Evolutionary conservation across 2,329 filamentous ascomycete genomes (phyloP), one percentile per base, ranked within the genome.

Genomic region (Xylariaceae sp.): DNA sequence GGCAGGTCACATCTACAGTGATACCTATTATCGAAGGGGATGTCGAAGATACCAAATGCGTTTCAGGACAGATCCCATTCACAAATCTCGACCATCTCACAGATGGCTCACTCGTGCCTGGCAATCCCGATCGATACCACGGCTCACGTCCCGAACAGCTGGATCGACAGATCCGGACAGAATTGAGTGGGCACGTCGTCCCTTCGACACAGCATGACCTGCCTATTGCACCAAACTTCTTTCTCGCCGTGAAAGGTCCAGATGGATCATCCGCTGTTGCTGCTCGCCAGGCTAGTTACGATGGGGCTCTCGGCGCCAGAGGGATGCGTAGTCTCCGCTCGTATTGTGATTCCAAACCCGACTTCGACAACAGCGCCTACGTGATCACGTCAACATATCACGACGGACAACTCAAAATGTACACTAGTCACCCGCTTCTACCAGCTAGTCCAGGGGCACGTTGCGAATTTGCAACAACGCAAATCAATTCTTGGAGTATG

Each of bases 401-500:
- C 34, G 29, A 44, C 42, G 65, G 68, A 35, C 14, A 2, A 10
- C 66, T 74, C 14, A 51, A 61, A 49, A 48, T 73, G 39, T 72
- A 65, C 46, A 59, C 68, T 40, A 63, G 65, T 52, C 61, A 72
- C 49, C 19, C 56, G 41, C 65, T 60, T n/a, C 57, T 57, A 37
- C 64, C 67, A 38, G 53, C 43, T 8, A 55, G 17, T 19, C 47
- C 58, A 39, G 61, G 51, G 50, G 61, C 49, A 54, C 63, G 39
- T 39, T 65, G 63, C 6, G 63, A 64, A 56, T 73, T 72, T 55
- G 59, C 71, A 40, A 73, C 72, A 65, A 69, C 64, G 10, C 52
- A 64, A 43, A 4, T 71, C 2, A 42, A 48, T 0, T 39, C n/a
- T 2, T 70, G 34, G 27, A 45, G 2, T 3, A 48, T 72, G 54